A percentile compares a stretch with the other conserved stretches of the same genome.
These are phyloP conservation scores for Agroathelia rolfsii DNA, from an alignment of 1,284 basidiomycete species.

Conservation along the genomic window DNA sequence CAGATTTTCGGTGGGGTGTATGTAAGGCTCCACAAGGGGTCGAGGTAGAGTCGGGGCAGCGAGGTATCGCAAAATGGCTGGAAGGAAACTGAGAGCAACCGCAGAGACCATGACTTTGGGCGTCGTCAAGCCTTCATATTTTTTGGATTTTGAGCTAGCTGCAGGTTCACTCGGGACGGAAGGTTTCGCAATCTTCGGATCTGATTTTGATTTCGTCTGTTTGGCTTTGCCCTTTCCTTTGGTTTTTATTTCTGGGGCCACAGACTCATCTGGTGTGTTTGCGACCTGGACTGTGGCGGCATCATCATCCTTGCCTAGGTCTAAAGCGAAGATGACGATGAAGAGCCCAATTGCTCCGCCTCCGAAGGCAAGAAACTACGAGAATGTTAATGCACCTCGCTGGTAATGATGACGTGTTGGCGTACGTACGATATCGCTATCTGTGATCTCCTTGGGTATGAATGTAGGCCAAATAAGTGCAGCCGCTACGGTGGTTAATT, in stretches of 20 bases:
- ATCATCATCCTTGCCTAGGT: too few species aligned
- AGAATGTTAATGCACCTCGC: not conserved
- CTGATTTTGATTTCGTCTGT: slow-evolving; percentile 10
- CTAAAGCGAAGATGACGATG: too few species aligned
- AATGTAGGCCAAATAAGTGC: slow-evolving; percentile 1
- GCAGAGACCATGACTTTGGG: slow-evolving; percentile 24
- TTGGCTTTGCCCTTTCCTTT: slow-evolving; percentile 5
- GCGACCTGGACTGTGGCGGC: too few species aligned
- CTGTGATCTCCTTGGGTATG: not conserved
- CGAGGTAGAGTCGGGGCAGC: slow-evolving; percentile 46
- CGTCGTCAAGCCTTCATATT: too few species aligned
- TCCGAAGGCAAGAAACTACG: not conserved
- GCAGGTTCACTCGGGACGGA: slow-evolving; percentile 8
- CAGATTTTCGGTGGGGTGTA: slow-evolving; percentile 40
- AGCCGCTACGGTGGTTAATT: slow-evolving; percentile 14
- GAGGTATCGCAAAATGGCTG: slow-evolving; percentile 27
- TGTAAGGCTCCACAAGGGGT: slow-evolving; percentile 42
- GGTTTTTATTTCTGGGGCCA: not conserved
- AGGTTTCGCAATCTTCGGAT: slow-evolving; percentile 14
- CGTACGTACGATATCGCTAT: slow-evolving; percentile 9
- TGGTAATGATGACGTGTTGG: too few species aligned
- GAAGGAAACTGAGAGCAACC: slow-evolving; percentile 26
- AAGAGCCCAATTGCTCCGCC: too few species aligned
- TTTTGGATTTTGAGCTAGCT: slow-evolving; percentile 3
- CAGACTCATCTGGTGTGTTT: not conserved